These are phyloP conservation scores for Mycena haematopus DNA, from an alignment of 768 basidiomycete genomes.

Conservation along the genomic window DNA sequence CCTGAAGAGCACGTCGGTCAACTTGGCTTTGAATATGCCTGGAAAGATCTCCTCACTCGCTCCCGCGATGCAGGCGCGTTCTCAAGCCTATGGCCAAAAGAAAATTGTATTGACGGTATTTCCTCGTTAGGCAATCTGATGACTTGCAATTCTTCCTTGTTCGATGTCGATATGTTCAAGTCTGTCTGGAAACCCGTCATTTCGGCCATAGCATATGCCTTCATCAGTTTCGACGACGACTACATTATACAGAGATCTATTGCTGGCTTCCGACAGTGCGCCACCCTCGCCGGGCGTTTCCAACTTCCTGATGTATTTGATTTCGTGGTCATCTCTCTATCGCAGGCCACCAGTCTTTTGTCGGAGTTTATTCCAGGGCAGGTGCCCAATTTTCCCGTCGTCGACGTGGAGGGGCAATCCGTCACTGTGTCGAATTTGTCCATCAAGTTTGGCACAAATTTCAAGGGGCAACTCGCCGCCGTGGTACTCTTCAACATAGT, in stretches of 20 bases:
- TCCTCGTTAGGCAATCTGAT: conserved; percentile 63
- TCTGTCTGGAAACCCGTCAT: conserved; percentile 92
- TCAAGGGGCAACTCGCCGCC: conserved; percentile 94
- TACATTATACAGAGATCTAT: conserved; percentile 95
- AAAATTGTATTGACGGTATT: conserved; percentile 13
- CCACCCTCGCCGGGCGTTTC: conserved; percentile 89
- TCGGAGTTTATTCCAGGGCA: conserved; percentile 72
- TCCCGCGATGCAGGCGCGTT: conserved; percentile 79
- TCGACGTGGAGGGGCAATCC: conserved; percentile 89
- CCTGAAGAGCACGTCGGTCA: conserved; percentile 97
- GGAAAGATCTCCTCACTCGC: conserved; percentile 92
- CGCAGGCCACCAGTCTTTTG: conserved; percentile 88
- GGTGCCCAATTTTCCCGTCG: conserved; percentile 84
- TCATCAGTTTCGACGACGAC: conserved; percentile 96
- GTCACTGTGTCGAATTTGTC: conserved; percentile 92
- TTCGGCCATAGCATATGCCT: conserved; percentile 94
- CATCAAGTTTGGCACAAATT: conserved; percentile 92
- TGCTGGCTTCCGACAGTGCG: conserved; percentile 96
- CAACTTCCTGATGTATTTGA: conserved; percentile 95
- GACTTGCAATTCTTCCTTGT: conserved; percentile 77
- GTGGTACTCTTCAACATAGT: conserved; percentile 98
- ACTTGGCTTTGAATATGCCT: conserved; percentile 97
- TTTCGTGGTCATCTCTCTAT: conserved; percentile 91
- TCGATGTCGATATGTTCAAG: conserved; percentile 94
- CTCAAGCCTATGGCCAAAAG: neutral